phyloP scores from a whole-genome alignment of 1,284 basidiomycete species.

The Cutaneotrichosporon mucoides region DNA sequence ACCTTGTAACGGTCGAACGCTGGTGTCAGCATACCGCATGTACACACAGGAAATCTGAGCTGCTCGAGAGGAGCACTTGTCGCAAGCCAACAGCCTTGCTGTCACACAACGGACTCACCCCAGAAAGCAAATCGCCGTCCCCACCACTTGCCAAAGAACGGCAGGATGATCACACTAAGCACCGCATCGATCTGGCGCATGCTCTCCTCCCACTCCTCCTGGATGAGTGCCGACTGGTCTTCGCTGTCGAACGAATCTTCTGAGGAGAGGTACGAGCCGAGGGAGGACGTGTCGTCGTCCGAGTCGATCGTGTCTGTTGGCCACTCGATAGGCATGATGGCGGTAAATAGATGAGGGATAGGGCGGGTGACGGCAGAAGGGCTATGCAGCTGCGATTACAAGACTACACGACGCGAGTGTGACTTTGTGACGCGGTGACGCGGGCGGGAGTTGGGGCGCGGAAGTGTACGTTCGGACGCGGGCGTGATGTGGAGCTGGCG shows the following conservation, averaged over 20 bases:
- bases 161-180: slow-evolving; percentile 71
- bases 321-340: slow-evolving; percentile 37
- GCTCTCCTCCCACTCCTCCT: slow-evolving; percentile 89
- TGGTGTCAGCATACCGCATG: slow-evolving; percentile 33
- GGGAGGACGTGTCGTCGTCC: slow-evolving; percentile 22
- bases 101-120: slow-evolving; percentile 55
- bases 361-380: not conserved
- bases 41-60: too few relatives aligned
- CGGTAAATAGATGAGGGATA: not conserved
- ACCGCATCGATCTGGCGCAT: slow-evolving; percentile 76
- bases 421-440: too few relatives aligned
- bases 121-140: slow-evolving; percentile 80
- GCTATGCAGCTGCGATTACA: too few relatives aligned
- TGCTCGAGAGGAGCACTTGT: too few relatives aligned
- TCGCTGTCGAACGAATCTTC: slow-evolving; percentile 59
- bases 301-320: slow-evolving; percentile 13
- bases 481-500: too few relatives aligned
- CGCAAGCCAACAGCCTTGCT: too few relatives aligned
- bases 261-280: slow-evolving; percentile 43
- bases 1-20: slow-evolving; percentile 68
- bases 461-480: too few relatives aligned
- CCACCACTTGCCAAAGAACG: slow-evolving; percentile 81
- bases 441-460: too few relatives aligned
- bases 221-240: slow-evolving; percentile 63
- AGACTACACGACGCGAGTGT: too few relatives aligned